These are phyloP conservation scores for Trichophyton equinum DNA, from an alignment of 2,329 filamentous ascomycete genomes.

Conservation along the genomic window DNA sequence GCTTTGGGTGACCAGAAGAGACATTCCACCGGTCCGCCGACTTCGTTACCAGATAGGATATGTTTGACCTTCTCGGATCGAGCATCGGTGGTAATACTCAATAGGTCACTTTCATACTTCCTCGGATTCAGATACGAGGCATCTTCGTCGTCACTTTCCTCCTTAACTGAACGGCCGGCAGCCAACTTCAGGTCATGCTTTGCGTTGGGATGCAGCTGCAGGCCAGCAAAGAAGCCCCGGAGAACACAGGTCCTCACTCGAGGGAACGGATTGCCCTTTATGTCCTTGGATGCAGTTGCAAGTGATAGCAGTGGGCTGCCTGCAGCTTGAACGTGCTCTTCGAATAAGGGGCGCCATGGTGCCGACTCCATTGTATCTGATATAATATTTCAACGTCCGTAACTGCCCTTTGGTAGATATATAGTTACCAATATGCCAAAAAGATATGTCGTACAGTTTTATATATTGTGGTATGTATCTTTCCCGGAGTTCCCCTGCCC, in stretches of 20 bases:
- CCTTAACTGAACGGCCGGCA: slow-evolving; percentile 2
- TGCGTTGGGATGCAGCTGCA: slow-evolving; percentile 51
- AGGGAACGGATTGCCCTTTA: slow-evolving; percentile 21
- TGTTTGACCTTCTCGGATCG: slow-evolving; percentile 75
- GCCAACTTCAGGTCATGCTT: slow-evolving; percentile 51
- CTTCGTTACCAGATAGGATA: slow-evolving; percentile 49
- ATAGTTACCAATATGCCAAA: neutral
- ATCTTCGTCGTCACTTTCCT: neutral
- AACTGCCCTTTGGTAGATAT: too few species aligned
- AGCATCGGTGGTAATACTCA: slow-evolving; percentile 75
- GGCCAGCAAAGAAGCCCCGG: slow-evolving; percentile 67
- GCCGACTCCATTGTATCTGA: slow-evolving; percentile 2
- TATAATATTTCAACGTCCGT: too few species aligned
- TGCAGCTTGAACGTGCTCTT: slow-evolving; percentile 5
- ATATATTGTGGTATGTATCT: neutral
- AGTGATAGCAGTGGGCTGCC: slow-evolving; percentile 10
- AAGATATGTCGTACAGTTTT: neutral
- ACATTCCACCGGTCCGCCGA: slow-evolving; percentile 64
- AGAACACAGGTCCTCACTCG: slow-evolving; percentile 69
- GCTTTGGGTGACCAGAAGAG: slow-evolving; percentile 65
- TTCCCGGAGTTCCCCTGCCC: neutral
- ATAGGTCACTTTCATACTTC: slow-evolving; percentile 62
- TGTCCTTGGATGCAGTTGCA: slow-evolving; percentile 6
- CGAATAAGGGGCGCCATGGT: slow-evolving; percentile 10
- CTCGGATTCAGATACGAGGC: slow-evolving; percentile 44